Percentiles rank a stretch among this genome's conserved stretches.
Conservation (phyloP, 805 yeast species). For the Ogataea degrootiae region DNA sequence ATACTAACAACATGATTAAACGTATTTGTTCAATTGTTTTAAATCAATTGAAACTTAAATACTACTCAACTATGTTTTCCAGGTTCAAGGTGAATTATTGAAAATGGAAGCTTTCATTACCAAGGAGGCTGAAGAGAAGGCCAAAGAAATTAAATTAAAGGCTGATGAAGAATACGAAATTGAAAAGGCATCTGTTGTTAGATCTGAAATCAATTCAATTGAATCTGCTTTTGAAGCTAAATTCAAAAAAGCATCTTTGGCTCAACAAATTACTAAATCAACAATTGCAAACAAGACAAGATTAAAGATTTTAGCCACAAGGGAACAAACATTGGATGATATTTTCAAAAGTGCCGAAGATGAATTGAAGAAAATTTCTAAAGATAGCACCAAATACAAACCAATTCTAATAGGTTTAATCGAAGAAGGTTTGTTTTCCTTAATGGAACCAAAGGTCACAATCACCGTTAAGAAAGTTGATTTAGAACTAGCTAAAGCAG, state of each 20-base stretch:
- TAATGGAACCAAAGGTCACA: slow-evolving; percentile 65
- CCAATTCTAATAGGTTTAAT: slow-evolving; percentile 71
- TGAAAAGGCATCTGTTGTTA: slow-evolving; percentile 92
- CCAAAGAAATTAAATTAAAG: slow-evolving; percentile 89
- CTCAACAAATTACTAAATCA: slow-evolving; percentile 93
- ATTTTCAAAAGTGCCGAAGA: slow-evolving; percentile 67
- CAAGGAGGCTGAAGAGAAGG: slow-evolving; percentile 98
- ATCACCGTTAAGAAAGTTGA: slow-evolving; percentile 69
- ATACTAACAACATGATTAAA: slow-evolving; percentile 2
- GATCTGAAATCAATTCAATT: slow-evolving; percentile 85
- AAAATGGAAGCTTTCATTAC: slow-evolving; percentile 98
- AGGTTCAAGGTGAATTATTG: slow-evolving; percentile 93
- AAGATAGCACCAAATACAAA: slow-evolving; percentile 56
- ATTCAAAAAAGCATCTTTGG: slow-evolving; percentile 84
- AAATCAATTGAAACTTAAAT: neutral
- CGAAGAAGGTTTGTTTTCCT: slow-evolving; percentile 66
- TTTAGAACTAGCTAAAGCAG: slow-evolving; percentile 53
- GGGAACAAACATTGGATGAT: slow-evolving; percentile 71
- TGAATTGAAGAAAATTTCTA: slow-evolving; percentile 54
- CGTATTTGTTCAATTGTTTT: no score
- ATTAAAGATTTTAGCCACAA: slow-evolving; percentile 80
- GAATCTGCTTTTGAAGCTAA: slow-evolving; percentile 76
- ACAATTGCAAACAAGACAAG: slow-evolving; percentile 94
- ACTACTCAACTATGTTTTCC: slow-evolving; percentile 3
- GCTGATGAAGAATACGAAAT: slow-evolving; percentile 99